Percentiles rank a stretch among this genome's conserved stretches.
These are phyloP conservation scores for Nematocida homosporus DNA, from an alignment of 371 early-diverging fungal species.

Conservation along the genomic window DNA sequence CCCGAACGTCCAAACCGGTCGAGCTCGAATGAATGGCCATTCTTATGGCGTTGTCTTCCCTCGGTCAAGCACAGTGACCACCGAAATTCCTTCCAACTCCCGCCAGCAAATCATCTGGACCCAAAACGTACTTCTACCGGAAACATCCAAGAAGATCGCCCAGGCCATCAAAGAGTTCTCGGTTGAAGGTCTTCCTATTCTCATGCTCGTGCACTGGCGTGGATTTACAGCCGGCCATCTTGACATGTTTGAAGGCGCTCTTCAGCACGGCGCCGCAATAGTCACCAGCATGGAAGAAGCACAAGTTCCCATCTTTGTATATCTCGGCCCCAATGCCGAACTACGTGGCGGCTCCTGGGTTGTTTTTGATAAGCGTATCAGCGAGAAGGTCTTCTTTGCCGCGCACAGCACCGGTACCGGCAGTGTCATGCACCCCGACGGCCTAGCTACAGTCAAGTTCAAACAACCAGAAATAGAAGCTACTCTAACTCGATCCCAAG, in stretches of 20 bases:
- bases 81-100: constrained; percentile 54
- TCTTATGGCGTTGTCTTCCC: constrained; percentile 91
- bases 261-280: constrained; percentile 90
- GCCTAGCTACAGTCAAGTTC: constrained; percentile 95
- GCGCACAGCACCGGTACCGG: constrained; percentile 82
- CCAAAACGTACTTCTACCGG: constrained; percentile 93
- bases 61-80: constrained; percentile 89
- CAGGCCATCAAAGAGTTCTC: constrained; percentile 93
- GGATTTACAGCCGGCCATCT: constrained; percentile 95
- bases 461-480: constrained; percentile 66
- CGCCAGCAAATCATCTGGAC: constrained; percentile 73
- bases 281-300: constrained; percentile 85
- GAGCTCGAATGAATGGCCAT: constrained; percentile 72
- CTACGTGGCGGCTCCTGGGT: constrained; percentile 98
- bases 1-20: constrained; percentile 77
- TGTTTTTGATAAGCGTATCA: constrained; percentile 91
- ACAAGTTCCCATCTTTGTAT: constrained; percentile 91
- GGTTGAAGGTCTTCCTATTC: constrained; percentile 87
- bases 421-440: constrained; percentile 92
- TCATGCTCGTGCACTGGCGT: constrained; percentile 98
- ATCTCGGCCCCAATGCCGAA: constrained; percentile 84
- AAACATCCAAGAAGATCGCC: constrained; percentile 93
- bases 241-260: constrained; percentile 91
- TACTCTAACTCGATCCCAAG: constrained; percentile 7
- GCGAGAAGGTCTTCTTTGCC: constrained; percentile 93